Base-by-base conservation (phyloP, 179 eudicot genomes). In the Nepenthes alata region DNA sequence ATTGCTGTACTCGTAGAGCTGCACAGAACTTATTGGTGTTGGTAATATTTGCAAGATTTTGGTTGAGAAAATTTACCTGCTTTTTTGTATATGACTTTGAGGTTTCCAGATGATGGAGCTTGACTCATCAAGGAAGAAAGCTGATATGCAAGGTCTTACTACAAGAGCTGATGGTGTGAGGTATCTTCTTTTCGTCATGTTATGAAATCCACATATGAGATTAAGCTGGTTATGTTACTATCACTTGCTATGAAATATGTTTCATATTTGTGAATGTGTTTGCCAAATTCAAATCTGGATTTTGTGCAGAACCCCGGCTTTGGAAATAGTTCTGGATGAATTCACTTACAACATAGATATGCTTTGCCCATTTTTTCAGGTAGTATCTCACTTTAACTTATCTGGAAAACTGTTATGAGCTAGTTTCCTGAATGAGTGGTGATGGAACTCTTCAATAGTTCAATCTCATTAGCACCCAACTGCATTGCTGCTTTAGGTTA, bases 141-240 rank as follows among this genome's bases (percentile, higher is more conserved):
- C 97, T 61, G 96, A 85, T 58, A 14, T 50, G 53, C 72, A 74
- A 66, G 81, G 94, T 61, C 82, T 78, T 58, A 81, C 87, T 54
- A 83, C 84, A 16, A 84, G 97, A 78, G 80, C 83, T 39, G 96
- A 90, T 78, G 86, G 91, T 66, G 69, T 70, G 60, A 90, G 97
- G 99, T 93, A 77, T 70, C 14, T 53, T 1, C 61, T 59, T 7
- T 13, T 56, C 63, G 37, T 58, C 25, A 35, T 59, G 51, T 14
- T 36, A 53, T 60, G 44, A 4, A 11, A 67, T 53, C 13, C 34
- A 36, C 48, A 11, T 54, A 35, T 5, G 52, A 50, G 37, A 12
- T 57, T 38, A 38, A 54, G 35, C 34, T 14, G 45, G 35, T 39
- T 13, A 50, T 41, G 45, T 7, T 41, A 41, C 5, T 41, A 7